phyloP scores from a whole-genome alignment of 2,329 filamentous ascomycete species.

The Lizonia empirigonia region DNA sequence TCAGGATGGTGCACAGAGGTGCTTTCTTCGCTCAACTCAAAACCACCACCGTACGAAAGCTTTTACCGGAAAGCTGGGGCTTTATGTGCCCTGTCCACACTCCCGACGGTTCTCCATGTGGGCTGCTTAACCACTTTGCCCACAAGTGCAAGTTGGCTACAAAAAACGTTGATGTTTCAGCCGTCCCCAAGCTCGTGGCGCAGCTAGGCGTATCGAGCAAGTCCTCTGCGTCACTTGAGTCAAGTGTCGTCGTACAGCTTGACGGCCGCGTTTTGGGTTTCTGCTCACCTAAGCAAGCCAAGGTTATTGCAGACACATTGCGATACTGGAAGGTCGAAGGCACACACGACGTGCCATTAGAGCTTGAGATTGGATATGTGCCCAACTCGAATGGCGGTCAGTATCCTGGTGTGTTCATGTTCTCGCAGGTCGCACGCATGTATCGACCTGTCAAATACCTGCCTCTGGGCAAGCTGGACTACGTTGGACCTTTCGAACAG shows the following conservation, averaged over 20 bases:
- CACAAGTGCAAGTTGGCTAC: conserved; percentile 95
- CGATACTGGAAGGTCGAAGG: conserved; percentile 96
- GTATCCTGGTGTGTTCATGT: conserved; percentile 95
- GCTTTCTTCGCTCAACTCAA: conserved; percentile 98
- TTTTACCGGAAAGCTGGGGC: conserved; percentile 96
- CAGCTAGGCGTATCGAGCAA: conserved; percentile 79
- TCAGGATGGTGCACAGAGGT: conserved; percentile 98
- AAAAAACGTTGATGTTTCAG: conserved; percentile 71
- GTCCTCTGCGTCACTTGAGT: conserved; percentile 78
- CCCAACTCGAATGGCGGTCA: conserved; percentile 89
- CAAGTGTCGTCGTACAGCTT: conserved; percentile 87
- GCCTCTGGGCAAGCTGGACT: conserved; percentile 82
- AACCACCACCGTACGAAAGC: conserved; percentile 93
- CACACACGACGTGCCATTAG: conserved; percentile 74
- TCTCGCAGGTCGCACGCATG: conserved; percentile 83
- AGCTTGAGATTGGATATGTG: conserved; percentile 91
- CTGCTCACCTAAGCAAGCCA: conserved; percentile 83
- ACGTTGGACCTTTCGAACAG: conserved; percentile 91
- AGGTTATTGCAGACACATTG: conserved; percentile 81
- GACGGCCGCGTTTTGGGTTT: conserved; percentile 90
- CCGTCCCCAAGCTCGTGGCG: conserved; percentile 73
- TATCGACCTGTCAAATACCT: conserved; percentile 91
- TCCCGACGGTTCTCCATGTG: conserved; percentile 93
- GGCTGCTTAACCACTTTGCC: conserved; percentile 90
- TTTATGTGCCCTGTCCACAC: conserved; percentile 98